These are phyloP conservation scores for Nissolia schottii DNA, from an alignment of 306 rosid genomes.

Conservation along the genomic window DNA sequence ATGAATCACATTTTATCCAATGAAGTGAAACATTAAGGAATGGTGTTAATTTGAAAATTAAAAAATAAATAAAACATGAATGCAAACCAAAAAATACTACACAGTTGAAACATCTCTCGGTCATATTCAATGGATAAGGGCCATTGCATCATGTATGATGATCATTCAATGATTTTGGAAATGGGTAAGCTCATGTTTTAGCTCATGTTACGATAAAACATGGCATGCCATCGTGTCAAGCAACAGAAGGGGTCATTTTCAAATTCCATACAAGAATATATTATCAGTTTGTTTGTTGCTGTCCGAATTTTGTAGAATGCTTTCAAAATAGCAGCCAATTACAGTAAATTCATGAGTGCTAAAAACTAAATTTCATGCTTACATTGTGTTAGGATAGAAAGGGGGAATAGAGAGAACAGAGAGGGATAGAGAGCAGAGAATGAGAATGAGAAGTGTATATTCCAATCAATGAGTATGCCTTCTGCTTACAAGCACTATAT, in stretches of 20 bases:
- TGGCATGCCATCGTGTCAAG: neutral
- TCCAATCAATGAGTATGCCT: no score
- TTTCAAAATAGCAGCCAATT: neutral
- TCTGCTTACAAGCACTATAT: no score
- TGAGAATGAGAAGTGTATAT: no score
- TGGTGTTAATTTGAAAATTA: neutral
- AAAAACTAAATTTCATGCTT: neutral
- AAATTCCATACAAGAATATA: neutral
- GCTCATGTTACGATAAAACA: no score
- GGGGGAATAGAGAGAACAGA: no score
- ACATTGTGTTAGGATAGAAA: no score
- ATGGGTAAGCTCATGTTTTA: neutral
- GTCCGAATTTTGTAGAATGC: neutral
- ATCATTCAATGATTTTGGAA: slow-evolving; percentile 6
- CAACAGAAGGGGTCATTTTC: neutral
- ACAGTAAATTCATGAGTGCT: neutral
- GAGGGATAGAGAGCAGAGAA: no score
- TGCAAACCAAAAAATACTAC: neutral
- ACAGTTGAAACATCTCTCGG: neutral
- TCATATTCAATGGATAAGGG: neutral
- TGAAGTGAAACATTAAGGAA: slow-evolving; percentile 5
- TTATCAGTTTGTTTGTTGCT: neutral
- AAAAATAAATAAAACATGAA: neutral
- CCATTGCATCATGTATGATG: slow-evolving; percentile 2
- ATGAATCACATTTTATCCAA: slow-evolving; percentile 1